phyloP scores from a whole-genome alignment of 1,284 basidiomycete genomes.

The Pseudozyma pruni region DNA sequence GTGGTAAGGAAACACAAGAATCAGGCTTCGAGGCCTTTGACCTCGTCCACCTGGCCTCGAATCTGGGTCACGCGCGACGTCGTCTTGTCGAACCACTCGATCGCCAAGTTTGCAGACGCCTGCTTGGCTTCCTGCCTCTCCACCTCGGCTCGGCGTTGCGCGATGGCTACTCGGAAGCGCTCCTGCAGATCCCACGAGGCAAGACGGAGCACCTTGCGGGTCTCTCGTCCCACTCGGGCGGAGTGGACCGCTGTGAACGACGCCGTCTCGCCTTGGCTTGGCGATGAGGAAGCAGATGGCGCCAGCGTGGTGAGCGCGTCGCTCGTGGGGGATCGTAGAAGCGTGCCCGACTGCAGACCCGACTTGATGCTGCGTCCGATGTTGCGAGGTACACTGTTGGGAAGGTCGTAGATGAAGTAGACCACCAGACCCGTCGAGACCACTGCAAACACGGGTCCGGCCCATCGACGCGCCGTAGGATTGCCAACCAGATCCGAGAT shows the following conservation, averaged over 20 bases:
- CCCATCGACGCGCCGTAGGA: conserved; percentile 85
- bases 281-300: conserved; percentile 6
- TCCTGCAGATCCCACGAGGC: conserved; percentile 92
- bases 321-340: conserved; percentile 13
- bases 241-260: conserved; percentile 78
- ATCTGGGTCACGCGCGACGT: conserved; percentile 27
- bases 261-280: conserved; percentile 13
- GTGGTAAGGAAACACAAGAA: not conserved
- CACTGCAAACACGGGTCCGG: conserved; percentile 83
- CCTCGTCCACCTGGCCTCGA: conserved; percentile 21
- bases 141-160: conserved; percentile 74
- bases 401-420: conserved; percentile 89
- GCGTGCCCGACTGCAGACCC: conserved; percentile 38
- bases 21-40: conserved; percentile 38
- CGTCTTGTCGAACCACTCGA: conserved; percentile 56
- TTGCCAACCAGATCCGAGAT: conserved; percentile 78
- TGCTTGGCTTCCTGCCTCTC: conserved; percentile 59
- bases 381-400: conserved; percentile 88
- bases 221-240: conserved; percentile 82
- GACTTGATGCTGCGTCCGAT: conserved; percentile 60
- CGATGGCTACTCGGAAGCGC: conserved; percentile 83
- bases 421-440: conserved; percentile 78
- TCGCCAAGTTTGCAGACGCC: conserved; percentile 51
- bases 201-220: conserved; percentile 89
- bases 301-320: conserved; percentile 5